These are phyloP conservation scores for Trichoderma virens DNA, from an alignment of 495 filamentous ascomycete genomes.

Conservation along the genomic window DNA sequence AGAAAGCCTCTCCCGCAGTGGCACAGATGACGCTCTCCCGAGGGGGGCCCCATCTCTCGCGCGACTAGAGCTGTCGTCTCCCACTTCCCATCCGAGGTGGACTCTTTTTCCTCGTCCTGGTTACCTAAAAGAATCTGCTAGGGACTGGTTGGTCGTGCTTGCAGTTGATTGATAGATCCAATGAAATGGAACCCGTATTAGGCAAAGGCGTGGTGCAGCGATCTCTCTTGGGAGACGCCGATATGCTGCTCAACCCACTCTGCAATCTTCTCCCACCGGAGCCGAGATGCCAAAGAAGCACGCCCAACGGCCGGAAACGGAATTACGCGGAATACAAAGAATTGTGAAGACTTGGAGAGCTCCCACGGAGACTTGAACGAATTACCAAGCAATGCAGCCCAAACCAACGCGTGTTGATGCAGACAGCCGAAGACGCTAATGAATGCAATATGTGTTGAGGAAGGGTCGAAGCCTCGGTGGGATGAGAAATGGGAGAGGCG, in stretches of 20 bases:
- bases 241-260: too few relatives aligned
- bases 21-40: conserved; percentile 12
- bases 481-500: not conserved
- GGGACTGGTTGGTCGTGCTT: not conserved
- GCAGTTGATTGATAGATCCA: not conserved
- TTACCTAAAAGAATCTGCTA: not conserved
- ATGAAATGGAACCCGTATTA: too few relatives aligned
- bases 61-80: not conserved
- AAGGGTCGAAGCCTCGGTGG: not conserved
- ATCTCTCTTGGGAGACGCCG: too few relatives aligned
- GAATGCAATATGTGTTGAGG: not conserved
- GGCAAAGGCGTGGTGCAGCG: too few relatives aligned
- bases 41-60: conserved; percentile 3
- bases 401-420: too few relatives aligned
- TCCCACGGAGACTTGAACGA: not conserved
- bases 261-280: not conserved
- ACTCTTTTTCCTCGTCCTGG: not conserved
- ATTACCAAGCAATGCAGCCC: not conserved
- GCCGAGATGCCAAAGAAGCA: not conserved
- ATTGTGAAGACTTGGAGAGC: not conserved
- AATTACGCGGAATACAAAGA: not conserved
- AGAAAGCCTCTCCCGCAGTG: conserved; percentile 23
- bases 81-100: conserved; percentile 1
- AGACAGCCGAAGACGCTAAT: not conserved
- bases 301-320: not conserved